Conservation (phyloP, 2,329 filamentous ascomycete species). For the Furcasterigmium sp. region DNA sequence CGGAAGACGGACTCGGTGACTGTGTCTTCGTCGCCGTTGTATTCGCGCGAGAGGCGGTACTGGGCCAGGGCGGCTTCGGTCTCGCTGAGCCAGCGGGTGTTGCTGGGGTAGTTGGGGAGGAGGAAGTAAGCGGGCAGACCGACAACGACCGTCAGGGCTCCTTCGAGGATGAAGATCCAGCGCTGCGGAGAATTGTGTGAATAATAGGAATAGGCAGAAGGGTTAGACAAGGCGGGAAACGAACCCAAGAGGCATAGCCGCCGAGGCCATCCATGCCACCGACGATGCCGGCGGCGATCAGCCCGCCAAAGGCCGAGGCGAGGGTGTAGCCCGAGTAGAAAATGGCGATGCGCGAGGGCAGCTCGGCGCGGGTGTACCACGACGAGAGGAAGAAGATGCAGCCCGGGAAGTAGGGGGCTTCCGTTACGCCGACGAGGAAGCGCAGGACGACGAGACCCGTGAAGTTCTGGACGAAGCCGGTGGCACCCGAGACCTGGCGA, state of each 20-base stretch:
- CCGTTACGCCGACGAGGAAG: constrained; percentile 61
- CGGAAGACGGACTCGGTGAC: no score
- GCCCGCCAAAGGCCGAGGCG: constrained; percentile 64
- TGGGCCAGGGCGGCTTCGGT: constrained; percentile 26
- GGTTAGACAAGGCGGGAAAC: no score
- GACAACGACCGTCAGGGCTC: constrained; percentile 40
- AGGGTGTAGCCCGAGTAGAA: constrained; percentile 68
- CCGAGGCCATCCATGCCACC: constrained; percentile 64
- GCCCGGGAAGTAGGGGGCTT: constrained; percentile 66
- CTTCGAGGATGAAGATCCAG: constrained; percentile 61
- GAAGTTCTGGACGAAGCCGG: constrained; percentile 63
- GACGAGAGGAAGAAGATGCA: constrained; percentile 66
- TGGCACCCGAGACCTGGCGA: no score
- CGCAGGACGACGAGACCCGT: constrained; percentile 61
- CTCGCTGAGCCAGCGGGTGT: constrained; percentile 13
- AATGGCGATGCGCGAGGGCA: constrained; percentile 62
- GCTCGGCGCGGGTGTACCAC: constrained; percentile 70
- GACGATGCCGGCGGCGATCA: constrained; percentile 64
- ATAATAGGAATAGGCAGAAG: no score
- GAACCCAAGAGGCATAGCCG: no score
- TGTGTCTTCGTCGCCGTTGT: no score
- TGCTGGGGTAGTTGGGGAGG: constrained; percentile 45
- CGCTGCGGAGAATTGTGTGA: no score
- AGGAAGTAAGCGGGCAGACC: constrained; percentile 46
- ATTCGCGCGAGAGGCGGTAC: constrained; percentile 26